phyloP scores from a whole-genome alignment of 2,329 filamentous ascomycete genomes.

The Aureobasidium musti region DNA sequence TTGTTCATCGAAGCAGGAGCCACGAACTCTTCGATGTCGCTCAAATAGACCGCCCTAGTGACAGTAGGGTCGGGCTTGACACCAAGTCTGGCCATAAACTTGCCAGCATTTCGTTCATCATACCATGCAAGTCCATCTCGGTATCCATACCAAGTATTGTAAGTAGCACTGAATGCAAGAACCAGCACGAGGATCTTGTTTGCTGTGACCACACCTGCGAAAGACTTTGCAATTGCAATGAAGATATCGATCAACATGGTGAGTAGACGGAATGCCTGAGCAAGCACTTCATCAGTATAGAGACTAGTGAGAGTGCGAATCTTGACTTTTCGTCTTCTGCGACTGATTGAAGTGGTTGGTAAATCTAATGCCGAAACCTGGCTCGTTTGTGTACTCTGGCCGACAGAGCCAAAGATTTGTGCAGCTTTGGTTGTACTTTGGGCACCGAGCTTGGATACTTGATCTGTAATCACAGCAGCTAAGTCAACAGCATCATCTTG shows the following conservation, averaged over 20 bases:
- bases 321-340: conserved; percentile 16
- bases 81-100: conserved; percentile 79
- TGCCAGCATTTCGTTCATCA: conserved; percentile 75
- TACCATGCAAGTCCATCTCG: conserved; percentile 78
- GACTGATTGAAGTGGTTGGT: conserved; percentile 24
- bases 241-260: conserved; percentile 49
- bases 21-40: conserved; percentile 69
- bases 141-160: conserved; percentile 75
- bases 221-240: conserved; percentile 39
- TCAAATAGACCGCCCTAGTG: conserved; percentile 81
- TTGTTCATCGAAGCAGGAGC: conserved; percentile 37
- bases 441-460: conserved; percentile 71
- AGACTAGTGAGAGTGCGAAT: conserved; percentile 36
- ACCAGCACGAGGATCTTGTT: conserved; percentile 72
- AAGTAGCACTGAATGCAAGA: conserved; percentile 66
- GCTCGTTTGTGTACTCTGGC: conserved; percentile 65
- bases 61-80: conserved; percentile 77
- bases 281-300: conserved; percentile 38
- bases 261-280: conserved; percentile 35
- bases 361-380: conserved; percentile 37
- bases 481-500: conserved; percentile 72
- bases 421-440: conserved; percentile 76
- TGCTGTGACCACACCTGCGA: conserved; percentile 49
- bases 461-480: conserved; percentile 73
- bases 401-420: conserved; percentile 75